Evolutionary conservation across 192 early-diverging fungal species (phyloP).

Genomic region (Coemansia reversa): DNA sequence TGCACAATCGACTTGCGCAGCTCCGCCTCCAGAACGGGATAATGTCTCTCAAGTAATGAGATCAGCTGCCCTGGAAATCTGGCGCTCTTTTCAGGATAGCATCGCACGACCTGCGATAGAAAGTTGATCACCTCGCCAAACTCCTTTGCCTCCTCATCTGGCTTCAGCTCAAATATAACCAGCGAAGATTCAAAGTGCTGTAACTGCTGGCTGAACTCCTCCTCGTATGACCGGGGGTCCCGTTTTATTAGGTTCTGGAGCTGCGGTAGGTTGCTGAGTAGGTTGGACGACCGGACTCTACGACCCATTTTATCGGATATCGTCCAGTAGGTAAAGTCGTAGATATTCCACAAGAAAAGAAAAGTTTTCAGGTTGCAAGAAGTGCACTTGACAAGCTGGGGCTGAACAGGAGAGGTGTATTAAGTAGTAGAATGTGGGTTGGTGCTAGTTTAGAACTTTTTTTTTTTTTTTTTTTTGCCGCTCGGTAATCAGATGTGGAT

Average conservation of each 20-base stretch:
- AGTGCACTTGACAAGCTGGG: background rate
- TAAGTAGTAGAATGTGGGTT: background rate
- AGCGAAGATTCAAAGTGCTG: constrained; percentile 88
- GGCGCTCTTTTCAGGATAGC: constrained; percentile 80
- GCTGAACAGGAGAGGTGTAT: no score
- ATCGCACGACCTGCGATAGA: constrained; percentile 81
- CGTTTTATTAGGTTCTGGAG: constrained; percentile 98
- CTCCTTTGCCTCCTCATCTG: constrained; percentile 72
- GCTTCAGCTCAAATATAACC: constrained; percentile 86
- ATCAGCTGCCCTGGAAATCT: constrained; percentile 85
- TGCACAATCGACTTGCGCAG: constrained; percentile 86
- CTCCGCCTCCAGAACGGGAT: constrained; percentile 78
- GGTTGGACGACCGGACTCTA: constrained; percentile 36
- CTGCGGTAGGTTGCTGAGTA: constrained; percentile 82
- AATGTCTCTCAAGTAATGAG: constrained; percentile 76
- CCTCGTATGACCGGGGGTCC: constrained; percentile 87
- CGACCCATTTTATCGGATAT: constrained; percentile 29
- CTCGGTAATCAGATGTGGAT: background rate
- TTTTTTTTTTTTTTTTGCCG: background rate
- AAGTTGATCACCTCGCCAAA: constrained; percentile 91
- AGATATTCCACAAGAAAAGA: background rate
- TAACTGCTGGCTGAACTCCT: constrained; percentile 93
- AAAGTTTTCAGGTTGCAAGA: background rate
- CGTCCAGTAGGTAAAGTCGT: background rate
- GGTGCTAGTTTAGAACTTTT: background rate